Percentiles rank a stretch among this genome's conserved stretches.
Conservation (phyloP, 192 early-diverging fungal species). For the Entomortierella parvispora region DNA sequence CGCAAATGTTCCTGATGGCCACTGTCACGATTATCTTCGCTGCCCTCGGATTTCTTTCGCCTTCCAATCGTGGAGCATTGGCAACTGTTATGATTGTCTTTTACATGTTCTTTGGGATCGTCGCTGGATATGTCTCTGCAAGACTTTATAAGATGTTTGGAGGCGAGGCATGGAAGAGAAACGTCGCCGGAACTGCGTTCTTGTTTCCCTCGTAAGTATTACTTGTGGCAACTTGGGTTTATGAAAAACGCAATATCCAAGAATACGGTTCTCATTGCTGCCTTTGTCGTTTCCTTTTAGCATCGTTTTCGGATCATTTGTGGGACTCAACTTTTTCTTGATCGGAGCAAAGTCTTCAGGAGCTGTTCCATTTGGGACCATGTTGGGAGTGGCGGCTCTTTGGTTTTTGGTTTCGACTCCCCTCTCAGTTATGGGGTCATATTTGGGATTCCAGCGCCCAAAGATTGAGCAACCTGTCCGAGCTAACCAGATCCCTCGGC, state of each 20-base stretch:
- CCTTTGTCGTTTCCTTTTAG: constrained; percentile 23
- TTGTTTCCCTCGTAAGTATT: constrained; percentile 78
- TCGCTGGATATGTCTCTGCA: constrained; percentile 92
- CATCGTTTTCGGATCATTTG: constrained; percentile 66
- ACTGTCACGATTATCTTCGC: constrained; percentile 86
- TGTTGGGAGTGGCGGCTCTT: constrained; percentile 83
- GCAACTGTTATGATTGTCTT: constrained; percentile 93
- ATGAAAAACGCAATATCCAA: neutral
- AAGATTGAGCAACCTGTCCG: constrained; percentile 82
- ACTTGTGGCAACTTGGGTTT: neutral
- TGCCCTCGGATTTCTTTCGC: constrained; percentile 94
- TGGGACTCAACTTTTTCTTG: constrained; percentile 87
- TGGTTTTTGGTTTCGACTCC: constrained; percentile 89
- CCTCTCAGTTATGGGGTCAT: constrained; percentile 82
- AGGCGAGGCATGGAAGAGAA: constrained; percentile 87
- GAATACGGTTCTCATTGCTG: neutral
- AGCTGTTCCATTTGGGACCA: constrained; percentile 89
- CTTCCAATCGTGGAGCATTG: constrained; percentile 90
- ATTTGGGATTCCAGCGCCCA: constrained; percentile 73
- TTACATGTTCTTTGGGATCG: constrained; percentile 87
- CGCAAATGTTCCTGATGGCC: constrained; percentile 81
- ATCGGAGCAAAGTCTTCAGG: constrained; percentile 84
- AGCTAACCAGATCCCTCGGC: constrained; percentile 93
- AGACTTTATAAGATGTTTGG: constrained; percentile 94
- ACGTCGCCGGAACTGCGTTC: constrained; percentile 82